These are phyloP conservation scores for Podaxis mareebaensis DNA, from an alignment of 768 basidiomycete species.

Conservation along the genomic window DNA sequence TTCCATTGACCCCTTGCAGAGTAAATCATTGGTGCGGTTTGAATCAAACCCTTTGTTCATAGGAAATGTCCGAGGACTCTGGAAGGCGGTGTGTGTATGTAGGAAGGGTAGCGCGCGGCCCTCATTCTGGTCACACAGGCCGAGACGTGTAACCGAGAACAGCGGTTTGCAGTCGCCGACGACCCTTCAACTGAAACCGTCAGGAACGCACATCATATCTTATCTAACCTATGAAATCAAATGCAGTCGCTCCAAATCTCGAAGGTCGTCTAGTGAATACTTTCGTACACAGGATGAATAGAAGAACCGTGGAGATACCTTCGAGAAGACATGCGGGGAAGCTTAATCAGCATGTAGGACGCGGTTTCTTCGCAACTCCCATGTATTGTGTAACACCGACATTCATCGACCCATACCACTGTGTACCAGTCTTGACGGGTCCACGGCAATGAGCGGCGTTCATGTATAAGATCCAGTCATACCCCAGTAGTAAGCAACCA, in stretches of 20 bases:
- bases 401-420: neutral
- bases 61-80: neutral
- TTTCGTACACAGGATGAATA: neutral
- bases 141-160: neutral
- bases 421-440: neutral
- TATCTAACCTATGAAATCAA: neutral
- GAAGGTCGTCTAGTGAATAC: neutral
- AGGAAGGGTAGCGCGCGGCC: neutral
- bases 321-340: neutral
- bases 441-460: neutral
- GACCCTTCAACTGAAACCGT: neutral
- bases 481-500: neutral
- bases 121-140: neutral
- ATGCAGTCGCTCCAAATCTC: neutral
- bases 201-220: slow-evolving; percentile 1
- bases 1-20: neutral
- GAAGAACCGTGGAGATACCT: neutral
- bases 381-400: neutral
- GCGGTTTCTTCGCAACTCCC: neutral
- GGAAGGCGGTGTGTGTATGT: neutral
- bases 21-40: neutral
- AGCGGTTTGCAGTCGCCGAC: neutral
- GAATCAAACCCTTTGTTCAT: neutral
- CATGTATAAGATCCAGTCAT: neutral
- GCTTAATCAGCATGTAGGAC: neutral